Base-by-base conservation (phyloP, 331 rosid species). In the Quercus tomentella region DNA sequence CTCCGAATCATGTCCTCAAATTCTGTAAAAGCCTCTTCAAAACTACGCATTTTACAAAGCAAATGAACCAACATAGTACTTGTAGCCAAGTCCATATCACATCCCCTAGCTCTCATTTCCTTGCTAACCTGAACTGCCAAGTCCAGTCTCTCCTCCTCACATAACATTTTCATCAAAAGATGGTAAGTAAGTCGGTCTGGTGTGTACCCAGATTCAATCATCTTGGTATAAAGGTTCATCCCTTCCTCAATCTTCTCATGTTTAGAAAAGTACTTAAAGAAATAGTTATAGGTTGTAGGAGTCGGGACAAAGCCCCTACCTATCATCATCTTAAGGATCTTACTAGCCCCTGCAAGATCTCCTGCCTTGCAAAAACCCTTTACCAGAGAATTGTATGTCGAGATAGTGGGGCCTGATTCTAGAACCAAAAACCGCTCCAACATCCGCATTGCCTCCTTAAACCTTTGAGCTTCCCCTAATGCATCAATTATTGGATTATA, bases 311-410 rank as follows among this genome's bases (percentile, higher is more conserved):
- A 76, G 66, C 93, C 96, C 89, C 92, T 84, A 80, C 82, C 85
- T 73, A 91, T 88, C 98, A 95, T 95, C 91, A 63, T 84, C 90
- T 93, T 95, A 43, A 95, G 93, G 80, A 90, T 86, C 89, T 87
- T 89, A 86, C 97, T 91, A 14, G 97, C 99, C 69, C 93, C 96
- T 26, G 55, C 83, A 79, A 93, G 91, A 85, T 95, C 88, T 82
- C 91, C 96, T 12, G 92, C 94, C 85, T 93, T 95, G 77, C 99
- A 93, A 83, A 79, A 90, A 10, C 99, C 96, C 88, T 93, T 95
- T 51, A 91, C 87, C 52, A 91, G 80, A 75, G 96, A 90, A 87
- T 90, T 95, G 82, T 90, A 95, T 4, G 99, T 93, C 2, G 97
- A 88, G 74, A 85, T 77, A 62, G 97, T 91, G 15, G 99, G 99